Base-by-base conservation (phyloP, 495 filamentous ascomycete genomes). In the Daldinia loculata region DNA sequence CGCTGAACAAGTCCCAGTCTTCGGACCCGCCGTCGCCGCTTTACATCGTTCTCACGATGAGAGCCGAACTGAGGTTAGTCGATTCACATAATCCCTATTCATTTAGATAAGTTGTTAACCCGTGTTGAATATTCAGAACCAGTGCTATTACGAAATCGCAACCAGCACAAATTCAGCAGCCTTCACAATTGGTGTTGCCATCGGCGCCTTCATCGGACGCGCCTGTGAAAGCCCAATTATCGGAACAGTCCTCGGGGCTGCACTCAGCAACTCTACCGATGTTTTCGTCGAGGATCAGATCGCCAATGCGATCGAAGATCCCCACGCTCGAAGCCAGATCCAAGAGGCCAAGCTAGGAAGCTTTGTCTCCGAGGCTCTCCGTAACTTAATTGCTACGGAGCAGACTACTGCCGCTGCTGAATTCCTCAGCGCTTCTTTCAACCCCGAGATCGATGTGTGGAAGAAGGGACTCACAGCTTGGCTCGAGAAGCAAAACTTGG, bases 131-230 rank as follows among this genome's bases (percentile, higher is more conserved):
- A 63, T 41, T 39, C 3, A 48, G 67, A 55, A 50, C 61, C 34
- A 60, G 43, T 60, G 64, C 32, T 71, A 61, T 38, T 55, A 58
- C 45, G 34, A 71, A 7, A 71, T 66, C 30, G 68, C 68, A 24
- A 50, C 61, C 6, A 22, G 34, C 39, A 67, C 63, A 11, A 71
- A 71, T 14, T 71, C 69, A 2, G 50, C 58, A 8, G 4, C 34
- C 24, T 48, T 56, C 26, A 66, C 69, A 3, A 8, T 61, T 58
- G 63, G 63, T 12, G 22, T 61, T 45, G 69, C 48, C 19, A 39
- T 71, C 22, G 69, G 69, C 26, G 52, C 69, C 11, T 62, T 71
- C 22, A 63, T 67, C 51, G 69, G 69, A 6, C 63, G 63, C n/a
- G 69, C 69, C 2, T 41, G 41, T 45, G 27, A 55, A 5, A 65